A percentile compares a stretch with the other conserved stretches of the same genome.
Evolutionary conservation across 2,329 filamentous ascomycete species (phyloP).

Genomic region (Fusarium clavum): DNA sequence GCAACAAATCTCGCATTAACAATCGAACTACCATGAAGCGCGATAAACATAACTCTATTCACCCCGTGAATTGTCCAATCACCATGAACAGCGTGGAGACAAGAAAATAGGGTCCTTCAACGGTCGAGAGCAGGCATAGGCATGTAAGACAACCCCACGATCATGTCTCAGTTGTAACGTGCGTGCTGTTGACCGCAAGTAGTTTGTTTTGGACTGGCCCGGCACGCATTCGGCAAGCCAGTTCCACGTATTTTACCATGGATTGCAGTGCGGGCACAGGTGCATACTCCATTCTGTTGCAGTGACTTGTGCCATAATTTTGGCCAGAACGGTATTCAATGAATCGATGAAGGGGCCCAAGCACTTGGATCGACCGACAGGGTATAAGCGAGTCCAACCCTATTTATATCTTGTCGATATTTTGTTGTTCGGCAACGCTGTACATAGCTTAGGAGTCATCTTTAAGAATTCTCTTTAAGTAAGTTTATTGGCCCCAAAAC

Average conservation of each 20-base stretch:
- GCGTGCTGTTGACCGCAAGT: slow-evolving; percentile 13
- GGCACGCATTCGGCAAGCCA: slow-evolving; percentile 4
- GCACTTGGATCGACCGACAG: slow-evolving; percentile 36
- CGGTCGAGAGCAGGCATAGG: slow-evolving; percentile 18
- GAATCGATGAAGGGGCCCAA: slow-evolving; percentile 18
- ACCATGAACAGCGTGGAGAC: slow-evolving; percentile 23
- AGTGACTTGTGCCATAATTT: neutral
- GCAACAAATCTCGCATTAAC: neutral
- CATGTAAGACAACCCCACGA: slow-evolving; percentile 17
- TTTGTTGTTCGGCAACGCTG: neutral
- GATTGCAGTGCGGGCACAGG: neutral
- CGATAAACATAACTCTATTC: neutral
- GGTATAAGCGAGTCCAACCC: slow-evolving; percentile 37
- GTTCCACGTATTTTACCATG: neutral
- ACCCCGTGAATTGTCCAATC: slow-evolving; percentile 26
- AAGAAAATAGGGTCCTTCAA: slow-evolving; percentile 28
- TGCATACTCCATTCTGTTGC: neutral
- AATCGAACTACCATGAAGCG: neutral
- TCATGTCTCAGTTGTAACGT: slow-evolving; percentile 18
- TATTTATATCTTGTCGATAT: slow-evolving; percentile 30
- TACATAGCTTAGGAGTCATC: neutral
- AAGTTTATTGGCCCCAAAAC: neutral
- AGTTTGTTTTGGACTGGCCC: slow-evolving; percentile 12
- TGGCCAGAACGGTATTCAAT: slow-evolving; percentile 3
- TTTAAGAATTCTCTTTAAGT: neutral